Base-by-base conservation (phyloP, 176 grass and related monocot species). In the Phyllostachys edulis region DNA sequence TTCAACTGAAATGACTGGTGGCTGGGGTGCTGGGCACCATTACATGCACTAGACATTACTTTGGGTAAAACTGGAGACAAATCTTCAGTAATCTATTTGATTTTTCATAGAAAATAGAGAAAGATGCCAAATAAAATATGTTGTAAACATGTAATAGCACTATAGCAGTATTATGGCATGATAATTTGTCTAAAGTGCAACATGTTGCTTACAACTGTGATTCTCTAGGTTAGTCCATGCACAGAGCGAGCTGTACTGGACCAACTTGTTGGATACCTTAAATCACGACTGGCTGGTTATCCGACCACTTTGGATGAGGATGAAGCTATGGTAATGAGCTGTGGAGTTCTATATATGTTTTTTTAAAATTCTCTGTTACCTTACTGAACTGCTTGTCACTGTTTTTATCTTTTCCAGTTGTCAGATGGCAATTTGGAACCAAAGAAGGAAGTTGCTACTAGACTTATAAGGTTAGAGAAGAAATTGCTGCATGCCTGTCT, bases 401-500 rank as follows among this genome's bases (percentile, higher is more conserved):
- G 17, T 46, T 89, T 16, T 89, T 59, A 46, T 87, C 9, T 79
- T 55, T 81, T 56, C 63, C 85, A 98, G 96, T 88, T 98, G 77
- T 81, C 62, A 73, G 87, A 87, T 90, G 83, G 80, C 71, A 92
- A 77, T 85, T 92, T 98, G 96, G 87, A 94, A 74, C 89, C 93
- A 77, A 98, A 98, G 85, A 98, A 87, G 61, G 84, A 90, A 82
- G 96, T 98, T 75, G 96, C 96, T 41, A 87, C 82, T 57, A 91
- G 94, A 57, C 96, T 96, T 88, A 83, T 96, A 72, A 96, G 85
- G 70, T 80, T 96, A 63, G 96, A 98, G 71, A 98, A 98, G 88
- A 98, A 90, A 87, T 94, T 98, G 73, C 82, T 98, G 60, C 96
- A 94, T 92, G 91, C 83, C 61, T 98, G 91, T 89, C 87, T 98